phyloP scores from a whole-genome alignment of 2,329 filamentous ascomycete genomes.

The Aspergillus neotritici region DNA sequence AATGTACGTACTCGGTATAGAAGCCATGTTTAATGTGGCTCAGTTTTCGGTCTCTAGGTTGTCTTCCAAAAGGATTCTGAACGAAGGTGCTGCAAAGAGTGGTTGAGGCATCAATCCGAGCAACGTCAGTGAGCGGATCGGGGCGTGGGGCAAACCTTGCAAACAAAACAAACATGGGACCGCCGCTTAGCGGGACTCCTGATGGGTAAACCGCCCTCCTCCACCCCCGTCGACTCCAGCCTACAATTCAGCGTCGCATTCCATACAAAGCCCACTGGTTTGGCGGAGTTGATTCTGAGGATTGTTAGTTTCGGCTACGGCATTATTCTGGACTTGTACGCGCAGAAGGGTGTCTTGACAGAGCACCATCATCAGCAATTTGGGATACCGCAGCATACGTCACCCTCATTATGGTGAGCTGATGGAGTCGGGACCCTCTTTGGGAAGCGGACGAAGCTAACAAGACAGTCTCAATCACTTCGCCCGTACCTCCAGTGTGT shows the following conservation, averaged over 20 bases:
- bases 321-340: too few species aligned
- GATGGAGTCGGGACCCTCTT: conserved; percentile 1
- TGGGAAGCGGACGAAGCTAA: conserved; percentile 8
- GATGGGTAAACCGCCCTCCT: conserved; percentile 10
- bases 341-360: not conserved
- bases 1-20: conserved; percentile 48
- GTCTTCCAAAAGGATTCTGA: conserved; percentile 3
- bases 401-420: conserved; percentile 26
- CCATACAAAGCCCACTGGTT: not conserved
- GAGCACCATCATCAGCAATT: not conserved
- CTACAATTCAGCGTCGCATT: not conserved
- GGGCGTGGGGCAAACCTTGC: conserved; percentile 21
- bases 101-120: conserved; percentile 15
- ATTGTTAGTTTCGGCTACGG: not conserved
- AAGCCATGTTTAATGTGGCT: conserved; percentile 42
- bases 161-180: conserved; percentile 29
- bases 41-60: conserved; percentile 6
- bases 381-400: conserved; percentile 10
- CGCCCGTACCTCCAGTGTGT: conserved; percentile 95
- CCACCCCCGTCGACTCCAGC: conserved; percentile 7
- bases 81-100: conserved; percentile 3
- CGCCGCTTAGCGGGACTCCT: conserved; percentile 16
- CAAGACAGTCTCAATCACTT: conserved; percentile 78
- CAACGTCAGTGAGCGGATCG: conserved; percentile 10
- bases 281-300: not conserved